These are phyloP conservation scores for Colletotrichum sp. DNA, from an alignment of 2,329 filamentous ascomycete genomes.

Conservation along the genomic window DNA sequence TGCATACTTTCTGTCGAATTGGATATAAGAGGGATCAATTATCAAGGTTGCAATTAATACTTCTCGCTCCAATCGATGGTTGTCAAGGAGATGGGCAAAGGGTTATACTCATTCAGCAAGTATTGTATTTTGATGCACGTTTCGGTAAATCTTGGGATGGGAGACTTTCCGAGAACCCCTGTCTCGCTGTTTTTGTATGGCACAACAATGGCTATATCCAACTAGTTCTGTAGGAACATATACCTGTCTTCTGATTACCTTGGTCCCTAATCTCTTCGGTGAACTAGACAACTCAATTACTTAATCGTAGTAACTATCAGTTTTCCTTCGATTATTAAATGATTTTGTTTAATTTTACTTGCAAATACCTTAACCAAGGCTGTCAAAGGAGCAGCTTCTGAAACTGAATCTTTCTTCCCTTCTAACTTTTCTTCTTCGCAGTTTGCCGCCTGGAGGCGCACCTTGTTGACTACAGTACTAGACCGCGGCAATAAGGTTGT, in stretches of 20 bases:
- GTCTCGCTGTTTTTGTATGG: not conserved
- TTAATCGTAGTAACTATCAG: not conserved
- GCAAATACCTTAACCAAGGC: not conserved
- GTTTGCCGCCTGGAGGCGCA: too few species aligned
- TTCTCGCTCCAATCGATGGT: not conserved
- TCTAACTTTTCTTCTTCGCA: too few species aligned
- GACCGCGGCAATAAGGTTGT: not conserved
- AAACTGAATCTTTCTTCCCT: too few species aligned
- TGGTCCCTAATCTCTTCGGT: too few species aligned
- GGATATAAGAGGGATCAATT: not conserved
- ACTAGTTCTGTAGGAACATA: too few species aligned
- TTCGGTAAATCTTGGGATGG: not conserved
- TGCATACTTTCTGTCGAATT: not conserved
- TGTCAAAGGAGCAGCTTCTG: not conserved
- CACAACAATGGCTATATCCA: not conserved
- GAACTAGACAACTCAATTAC: not conserved
- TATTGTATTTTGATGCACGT: not conserved
- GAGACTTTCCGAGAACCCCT: not conserved
- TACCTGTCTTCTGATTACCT: too few species aligned
- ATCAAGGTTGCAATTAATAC: not conserved
- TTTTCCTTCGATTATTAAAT: not conserved
- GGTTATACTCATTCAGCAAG: not conserved
- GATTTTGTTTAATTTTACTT: not conserved
- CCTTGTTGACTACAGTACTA: too few species aligned
- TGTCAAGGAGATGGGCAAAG: not conserved